Percentiles rank a stretch among this genome's conserved stretches.
phyloP scores from a whole-genome alignment of 2,329 filamentous ascomycete species.

The Fusarium coffeatum region DNA sequence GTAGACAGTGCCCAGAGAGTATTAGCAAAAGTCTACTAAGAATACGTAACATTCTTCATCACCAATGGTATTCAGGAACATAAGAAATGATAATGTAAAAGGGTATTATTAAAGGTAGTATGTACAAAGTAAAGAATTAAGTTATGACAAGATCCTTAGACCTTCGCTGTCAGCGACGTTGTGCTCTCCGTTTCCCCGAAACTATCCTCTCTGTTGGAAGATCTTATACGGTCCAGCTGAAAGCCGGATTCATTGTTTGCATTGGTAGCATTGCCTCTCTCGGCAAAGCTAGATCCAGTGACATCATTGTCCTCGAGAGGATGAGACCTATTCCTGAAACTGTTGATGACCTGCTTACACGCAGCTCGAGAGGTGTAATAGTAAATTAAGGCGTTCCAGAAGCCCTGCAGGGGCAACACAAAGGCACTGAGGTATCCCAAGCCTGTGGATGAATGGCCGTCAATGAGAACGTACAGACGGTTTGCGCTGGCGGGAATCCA shows the following conservation, averaged over 20 bases:
- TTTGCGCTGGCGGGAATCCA: constrained; percentile 18
- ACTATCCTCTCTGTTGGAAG: neutral
- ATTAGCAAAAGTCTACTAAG: too few relatives aligned
- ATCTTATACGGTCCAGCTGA: neutral
- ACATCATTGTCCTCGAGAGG: constrained; percentile 8
- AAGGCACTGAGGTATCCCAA: constrained; percentile 12
- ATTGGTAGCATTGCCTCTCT: neutral
- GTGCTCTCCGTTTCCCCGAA: neutral
- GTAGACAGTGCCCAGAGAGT: too few relatives aligned
- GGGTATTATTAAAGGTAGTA: neutral
- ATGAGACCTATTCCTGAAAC: neutral
- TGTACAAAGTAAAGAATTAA: neutral
- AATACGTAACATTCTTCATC: too few relatives aligned
- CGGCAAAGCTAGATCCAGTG: constrained; percentile 17
- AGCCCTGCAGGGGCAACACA: constrained; percentile 1
- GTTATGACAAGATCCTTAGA: neutral
- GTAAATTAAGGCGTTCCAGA: constrained; percentile 22
- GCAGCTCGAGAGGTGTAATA: constrained; percentile 18
- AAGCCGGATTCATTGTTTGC: neutral
- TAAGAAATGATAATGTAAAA: too few relatives aligned
- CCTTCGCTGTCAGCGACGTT: neutral
- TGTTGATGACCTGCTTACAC: constrained; percentile 2
- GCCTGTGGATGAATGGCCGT: neutral
- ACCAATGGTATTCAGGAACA: too few relatives aligned
- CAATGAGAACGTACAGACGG: constrained; percentile 13